A percentile compares a stretch with the other conserved stretches of the same genome.
These are phyloP conservation scores for Globisporangium okanoganense DNA, from an alignment of 352 stramenopile genomes.

Conservation along the genomic window DNA sequence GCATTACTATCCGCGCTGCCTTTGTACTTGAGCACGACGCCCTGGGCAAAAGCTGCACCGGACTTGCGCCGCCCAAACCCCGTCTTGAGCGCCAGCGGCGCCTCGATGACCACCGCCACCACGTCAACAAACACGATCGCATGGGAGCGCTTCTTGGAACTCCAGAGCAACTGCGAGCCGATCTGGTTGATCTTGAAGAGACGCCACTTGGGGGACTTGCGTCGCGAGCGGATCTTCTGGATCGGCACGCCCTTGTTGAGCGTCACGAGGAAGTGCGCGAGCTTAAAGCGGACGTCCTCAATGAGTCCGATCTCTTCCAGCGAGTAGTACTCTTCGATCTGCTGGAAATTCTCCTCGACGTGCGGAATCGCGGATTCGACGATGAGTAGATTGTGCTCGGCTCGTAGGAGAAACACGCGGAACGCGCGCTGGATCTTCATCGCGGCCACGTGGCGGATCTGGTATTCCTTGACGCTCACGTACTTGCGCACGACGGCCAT, in stretches of 20 bases:
- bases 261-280: slow-evolving; percentile 61
- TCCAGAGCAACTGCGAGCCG: slow-evolving; percentile 59
- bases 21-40: slow-evolving; percentile 37
- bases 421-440: slow-evolving; percentile 62
- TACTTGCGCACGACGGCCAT: slow-evolving; percentile 48
- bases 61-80: slow-evolving; percentile 22
- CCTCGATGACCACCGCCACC: slow-evolving; percentile 32
- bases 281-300: slow-evolving; percentile 27
- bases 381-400: slow-evolving; percentile 49
- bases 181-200: slow-evolving; percentile 60
- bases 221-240: slow-evolving; percentile 45
- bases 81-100: slow-evolving; percentile 36
- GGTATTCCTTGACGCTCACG: slow-evolving; percentile 49
- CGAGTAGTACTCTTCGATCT: slow-evolving; percentile 56
- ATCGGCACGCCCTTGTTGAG: slow-evolving; percentile 62
- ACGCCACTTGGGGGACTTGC: slow-evolving; percentile 48
- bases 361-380: slow-evolving; percentile 50
- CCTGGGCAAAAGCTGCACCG: slow-evolving; percentile 20
- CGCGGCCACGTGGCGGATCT: slow-evolving; percentile 43
- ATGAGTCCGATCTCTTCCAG: slow-evolving; percentile 61
- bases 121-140: slow-evolving; percentile 48
- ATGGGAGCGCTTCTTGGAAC: slow-evolving; percentile 43
- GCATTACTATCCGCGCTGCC: slow-evolving; percentile 16
- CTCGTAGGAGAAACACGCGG: slow-evolving; percentile 33
- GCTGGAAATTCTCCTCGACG: slow-evolving; percentile 39